phyloP scores from a whole-genome alignment of 352 stramenopile genomes.

The Phytophthora cryptogea region DNA sequence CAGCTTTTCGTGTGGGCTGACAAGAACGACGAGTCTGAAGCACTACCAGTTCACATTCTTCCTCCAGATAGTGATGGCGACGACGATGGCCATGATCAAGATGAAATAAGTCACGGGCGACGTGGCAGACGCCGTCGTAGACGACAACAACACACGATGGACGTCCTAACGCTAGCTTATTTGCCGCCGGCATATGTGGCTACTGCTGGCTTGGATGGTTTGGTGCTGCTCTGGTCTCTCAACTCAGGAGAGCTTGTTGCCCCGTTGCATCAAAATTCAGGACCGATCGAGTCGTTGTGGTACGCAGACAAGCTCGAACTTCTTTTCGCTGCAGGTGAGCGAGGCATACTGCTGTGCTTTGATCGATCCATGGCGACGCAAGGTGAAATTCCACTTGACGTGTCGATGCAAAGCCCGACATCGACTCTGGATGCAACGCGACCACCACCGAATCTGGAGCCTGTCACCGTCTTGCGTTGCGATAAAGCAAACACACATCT shows the following conservation, averaged over 20 bases:
- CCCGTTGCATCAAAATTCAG: constrained; percentile 59
- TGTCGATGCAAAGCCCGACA: constrained; percentile 12
- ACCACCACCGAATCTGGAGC: constrained; percentile 34
- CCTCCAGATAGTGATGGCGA: constrained; percentile 40
- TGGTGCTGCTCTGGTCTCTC: constrained; percentile 79
- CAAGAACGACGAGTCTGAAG: constrained; percentile 78
- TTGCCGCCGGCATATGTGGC: constrained; percentile 74
- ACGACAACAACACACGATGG: constrained; percentile 58
- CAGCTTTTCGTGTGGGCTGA: constrained; percentile 84
- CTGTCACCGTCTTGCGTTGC: constrained; percentile 54
- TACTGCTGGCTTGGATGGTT: constrained; percentile 68
- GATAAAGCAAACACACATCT: constrained; percentile 68
- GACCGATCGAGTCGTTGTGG: constrained; percentile 69
- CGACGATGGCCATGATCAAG: constrained; percentile 23
- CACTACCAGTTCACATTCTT: constrained; percentile 60
- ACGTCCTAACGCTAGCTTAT: constrained; percentile 70
- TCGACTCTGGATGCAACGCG: background rate
- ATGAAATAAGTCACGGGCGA: constrained; percentile 22
- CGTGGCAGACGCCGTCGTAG: constrained; percentile 29
- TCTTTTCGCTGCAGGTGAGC: constrained; percentile 69
- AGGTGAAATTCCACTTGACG: constrained; percentile 45
- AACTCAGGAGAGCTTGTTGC: constrained; percentile 76
- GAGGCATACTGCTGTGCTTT: constrained; percentile 65
- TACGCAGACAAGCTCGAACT: constrained; percentile 78
- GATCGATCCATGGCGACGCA: constrained; percentile 68